Conservation (phyloP, 116 monocot genomes). For the Zostera marina region DNA sequence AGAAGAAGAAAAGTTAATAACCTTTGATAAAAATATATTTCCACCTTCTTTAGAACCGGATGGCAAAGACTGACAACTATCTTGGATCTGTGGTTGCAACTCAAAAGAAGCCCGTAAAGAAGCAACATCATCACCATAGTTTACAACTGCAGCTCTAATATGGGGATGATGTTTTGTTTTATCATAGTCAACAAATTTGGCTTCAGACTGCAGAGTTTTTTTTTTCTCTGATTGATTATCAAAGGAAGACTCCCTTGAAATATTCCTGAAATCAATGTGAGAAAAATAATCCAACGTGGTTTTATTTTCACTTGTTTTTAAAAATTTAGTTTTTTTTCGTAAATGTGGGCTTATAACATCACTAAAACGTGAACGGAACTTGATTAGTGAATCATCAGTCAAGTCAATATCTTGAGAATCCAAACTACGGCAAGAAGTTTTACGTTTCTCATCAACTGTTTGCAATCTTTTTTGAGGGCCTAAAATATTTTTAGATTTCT, state of each 20-base stretch:
- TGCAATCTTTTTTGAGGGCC: slow-evolving; percentile 3
- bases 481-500: slow-evolving; percentile 1
- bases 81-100: slow-evolving; percentile 9
- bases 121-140: slow-evolving; percentile 2
- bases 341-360: slow-evolving; percentile 10
- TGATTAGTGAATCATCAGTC: slow-evolving; percentile 10
- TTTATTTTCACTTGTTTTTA: slow-evolving; percentile 10
- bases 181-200: slow-evolving; percentile 1
- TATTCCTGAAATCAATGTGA: not conserved
- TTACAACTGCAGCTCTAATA: slow-evolving; percentile 3
- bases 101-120: slow-evolving; percentile 3
- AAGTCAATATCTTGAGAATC: slow-evolving; percentile 44
- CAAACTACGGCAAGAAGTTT: slow-evolving; percentile 2
- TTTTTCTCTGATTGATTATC: not conserved
- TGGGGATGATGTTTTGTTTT: slow-evolving; percentile 4
- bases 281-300: not conserved
- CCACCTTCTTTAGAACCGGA: slow-evolving; percentile 14
- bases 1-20: slow-evolving; percentile 14
- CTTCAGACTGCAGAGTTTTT: not conserved
- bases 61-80: not conserved
- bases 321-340: slow-evolving; percentile 28
- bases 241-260: not conserved
- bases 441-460: slow-evolving; percentile 3
- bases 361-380: slow-evolving; percentile 3
- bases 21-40: slow-evolving; percentile 58